Conservation (phyloP, 345 rosid species). For the Raphanus sativus region DNA sequence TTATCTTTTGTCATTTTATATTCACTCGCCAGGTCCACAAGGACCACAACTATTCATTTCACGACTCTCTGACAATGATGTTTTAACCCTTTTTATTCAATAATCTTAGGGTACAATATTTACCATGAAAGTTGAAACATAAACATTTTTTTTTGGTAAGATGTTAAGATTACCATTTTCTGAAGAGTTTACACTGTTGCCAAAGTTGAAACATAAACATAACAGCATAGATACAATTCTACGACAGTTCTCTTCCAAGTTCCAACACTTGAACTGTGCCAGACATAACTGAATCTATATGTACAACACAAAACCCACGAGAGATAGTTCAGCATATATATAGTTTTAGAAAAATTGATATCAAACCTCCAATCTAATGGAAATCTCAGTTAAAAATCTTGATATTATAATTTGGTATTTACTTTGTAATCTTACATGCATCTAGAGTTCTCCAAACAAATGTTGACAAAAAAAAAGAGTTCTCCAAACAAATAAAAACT, state of each 20-base stretch:
- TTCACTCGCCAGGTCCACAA: constrained; percentile 11
- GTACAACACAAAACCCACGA: background rate
- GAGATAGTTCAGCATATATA: background rate
- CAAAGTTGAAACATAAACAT: background rate
- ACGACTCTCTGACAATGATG: constrained; percentile 3
- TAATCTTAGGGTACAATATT: background rate
- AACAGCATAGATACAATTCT: background rate
- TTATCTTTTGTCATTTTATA: constrained; percentile 6
- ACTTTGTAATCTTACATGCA: background rate
- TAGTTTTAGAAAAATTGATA: no score
- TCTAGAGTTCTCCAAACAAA: background rate
- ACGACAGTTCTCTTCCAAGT: background rate
- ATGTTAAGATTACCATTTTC: no score
- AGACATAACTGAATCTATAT: background rate
- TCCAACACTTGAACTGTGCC: background rate
- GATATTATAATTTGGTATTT: background rate
- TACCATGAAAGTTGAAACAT: background rate
- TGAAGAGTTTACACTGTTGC: no score
- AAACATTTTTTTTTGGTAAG: no score
- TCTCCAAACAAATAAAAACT: background rate
- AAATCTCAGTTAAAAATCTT: background rate
- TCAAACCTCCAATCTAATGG: background rate
- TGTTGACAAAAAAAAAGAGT: no score
- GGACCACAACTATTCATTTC: constrained; percentile 24
- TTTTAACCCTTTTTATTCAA: background rate